Evolutionary conservation across 1,284 basidiomycete species (phyloP).

Genomic region (Leccinum pachyderme): DNA sequence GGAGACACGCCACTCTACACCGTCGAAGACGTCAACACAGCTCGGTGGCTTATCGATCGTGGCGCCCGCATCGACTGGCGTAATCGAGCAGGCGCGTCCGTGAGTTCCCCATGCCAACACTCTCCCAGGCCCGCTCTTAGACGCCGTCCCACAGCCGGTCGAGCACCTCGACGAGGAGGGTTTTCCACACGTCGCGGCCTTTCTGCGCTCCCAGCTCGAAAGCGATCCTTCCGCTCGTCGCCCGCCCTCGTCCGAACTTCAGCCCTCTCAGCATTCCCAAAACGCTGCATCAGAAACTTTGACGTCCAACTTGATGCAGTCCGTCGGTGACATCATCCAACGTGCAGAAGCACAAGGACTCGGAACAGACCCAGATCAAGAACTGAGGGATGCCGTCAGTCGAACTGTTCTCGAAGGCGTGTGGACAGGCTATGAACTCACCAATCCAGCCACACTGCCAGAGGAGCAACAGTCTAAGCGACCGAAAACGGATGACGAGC

Average conservation of each 20-base stretch:
- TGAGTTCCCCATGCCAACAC: conserved; percentile 38
- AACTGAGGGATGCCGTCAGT: conserved; percentile 57
- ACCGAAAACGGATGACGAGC: conserved; percentile 26
- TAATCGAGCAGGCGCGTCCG: conserved; percentile 77
- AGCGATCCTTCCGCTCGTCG: conserved; percentile 27
- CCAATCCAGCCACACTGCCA: conserved; percentile 16
- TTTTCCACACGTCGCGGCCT: conserved; percentile 73
- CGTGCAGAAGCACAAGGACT: conserved; percentile 58
- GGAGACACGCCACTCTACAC: conserved; percentile 91
- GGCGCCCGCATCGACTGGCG: conserved; percentile 67
- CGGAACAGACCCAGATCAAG: conserved; percentile 51
- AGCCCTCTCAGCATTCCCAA: conserved; percentile 66
- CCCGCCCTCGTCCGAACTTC: conserved; percentile 17
- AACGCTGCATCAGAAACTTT: conserved; percentile 67
- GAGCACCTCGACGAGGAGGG: conserved; percentile 70
- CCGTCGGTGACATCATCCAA: conserved; percentile 65
- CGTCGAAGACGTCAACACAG: conserved; percentile 81
- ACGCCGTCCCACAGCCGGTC: conserved; percentile 54
- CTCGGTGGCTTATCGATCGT: conserved; percentile 74
- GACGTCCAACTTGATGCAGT: conserved; percentile 65
- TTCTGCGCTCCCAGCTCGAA: conserved; percentile 50
- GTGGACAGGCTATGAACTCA: conserved; percentile 55
- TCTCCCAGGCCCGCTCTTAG: conserved; percentile 3
- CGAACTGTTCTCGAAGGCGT: conserved; percentile 62
- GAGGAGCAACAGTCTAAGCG: conserved; percentile 24